Evolutionary conservation across 2,329 filamentous ascomycete genomes (phyloP).

Genomic region (Verticillium longisporum): DNA sequence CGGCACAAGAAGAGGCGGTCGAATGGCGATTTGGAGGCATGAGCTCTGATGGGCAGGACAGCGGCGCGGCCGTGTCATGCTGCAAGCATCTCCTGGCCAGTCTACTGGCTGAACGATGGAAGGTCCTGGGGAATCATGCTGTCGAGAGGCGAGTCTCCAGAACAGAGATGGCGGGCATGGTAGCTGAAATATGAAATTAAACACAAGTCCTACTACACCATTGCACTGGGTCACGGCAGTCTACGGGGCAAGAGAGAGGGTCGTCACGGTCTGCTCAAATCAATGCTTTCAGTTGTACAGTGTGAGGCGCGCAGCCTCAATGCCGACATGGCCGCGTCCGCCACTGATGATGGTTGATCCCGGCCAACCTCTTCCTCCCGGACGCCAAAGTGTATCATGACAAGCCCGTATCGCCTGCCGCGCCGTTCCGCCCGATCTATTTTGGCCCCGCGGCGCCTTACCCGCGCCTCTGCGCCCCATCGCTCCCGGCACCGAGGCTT

Average conservation of each 20-base stretch:
- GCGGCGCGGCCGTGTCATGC: conserved; percentile 38
- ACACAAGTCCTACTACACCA: neutral
- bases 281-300: conserved; percentile 1
- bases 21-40: conserved; percentile 43
- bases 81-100: conserved; percentile 92
- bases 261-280: neutral
- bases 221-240: neutral
- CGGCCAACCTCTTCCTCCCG: neutral
- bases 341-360: neutral
- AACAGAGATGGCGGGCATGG: conserved; percentile 70
- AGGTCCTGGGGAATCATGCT: conserved; percentile 49
- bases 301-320: neutral
- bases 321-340: neutral
- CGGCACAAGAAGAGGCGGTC: conserved; percentile 1
- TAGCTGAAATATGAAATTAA: conserved; percentile 20
- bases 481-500: conserved; percentile 6
- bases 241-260: no score
- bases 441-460: neutral
- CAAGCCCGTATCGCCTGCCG: neutral
- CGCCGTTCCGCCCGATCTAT: neutral
- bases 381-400: neutral
- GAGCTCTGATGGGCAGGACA: conserved; percentile 26
- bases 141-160: conserved; percentile 45
- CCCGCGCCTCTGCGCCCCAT: neutral
- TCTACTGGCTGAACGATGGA: conserved; percentile 62